Evolutionary conservation across 139 green algal species (phyloP).

Genomic region (Auxenochlorella protothecoides): DNA sequence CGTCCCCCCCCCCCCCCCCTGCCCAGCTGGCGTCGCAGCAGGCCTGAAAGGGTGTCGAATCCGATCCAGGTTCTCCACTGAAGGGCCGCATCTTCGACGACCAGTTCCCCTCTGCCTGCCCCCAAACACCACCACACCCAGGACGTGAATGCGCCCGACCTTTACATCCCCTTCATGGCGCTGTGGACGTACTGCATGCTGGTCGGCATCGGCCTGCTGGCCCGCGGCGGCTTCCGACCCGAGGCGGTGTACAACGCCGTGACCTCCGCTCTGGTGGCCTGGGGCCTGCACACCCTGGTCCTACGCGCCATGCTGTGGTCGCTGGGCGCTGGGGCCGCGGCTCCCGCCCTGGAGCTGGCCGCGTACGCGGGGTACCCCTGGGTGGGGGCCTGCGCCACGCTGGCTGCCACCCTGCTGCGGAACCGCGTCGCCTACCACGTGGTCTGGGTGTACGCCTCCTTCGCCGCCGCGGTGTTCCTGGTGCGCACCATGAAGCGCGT

Average conservation of each 20-base stretch:
- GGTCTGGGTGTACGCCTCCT: conserved; percentile 57
- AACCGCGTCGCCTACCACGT: conserved; percentile 47
- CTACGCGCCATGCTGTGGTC: conserved; percentile 48
- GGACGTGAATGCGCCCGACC: conserved; percentile 90
- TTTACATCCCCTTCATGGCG: conserved; percentile 90
- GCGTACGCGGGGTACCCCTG: conserved; percentile 82
- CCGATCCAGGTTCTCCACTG: too few relatives aligned
- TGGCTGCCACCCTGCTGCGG: conserved; percentile 3
- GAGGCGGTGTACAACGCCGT: conserved; percentile 62
- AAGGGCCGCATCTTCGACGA: too few relatives aligned
- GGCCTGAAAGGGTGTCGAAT: too few relatives aligned
- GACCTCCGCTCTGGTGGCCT: conserved; percentile 38
- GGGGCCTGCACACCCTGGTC: conserved; percentile 57
- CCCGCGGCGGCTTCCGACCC: conserved; percentile 44
- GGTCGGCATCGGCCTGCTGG: conserved; percentile 21
- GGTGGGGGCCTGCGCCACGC: conserved; percentile 35
- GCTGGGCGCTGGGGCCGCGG: conserved; percentile 47
- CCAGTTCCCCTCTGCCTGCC: too few relatives aligned
- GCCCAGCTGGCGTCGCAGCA: too few relatives aligned
- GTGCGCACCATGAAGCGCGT: conserved; percentile 89
- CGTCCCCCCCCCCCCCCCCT: too few relatives aligned
- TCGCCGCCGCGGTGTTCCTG: conserved; percentile 78
- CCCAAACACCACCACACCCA: neutral
- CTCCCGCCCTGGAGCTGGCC: conserved; percentile 71
- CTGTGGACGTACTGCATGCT: conserved; percentile 79